Conservation (phyloP, 1,284 basidiomycete species). For the Cryptococcus sp. region DNA sequence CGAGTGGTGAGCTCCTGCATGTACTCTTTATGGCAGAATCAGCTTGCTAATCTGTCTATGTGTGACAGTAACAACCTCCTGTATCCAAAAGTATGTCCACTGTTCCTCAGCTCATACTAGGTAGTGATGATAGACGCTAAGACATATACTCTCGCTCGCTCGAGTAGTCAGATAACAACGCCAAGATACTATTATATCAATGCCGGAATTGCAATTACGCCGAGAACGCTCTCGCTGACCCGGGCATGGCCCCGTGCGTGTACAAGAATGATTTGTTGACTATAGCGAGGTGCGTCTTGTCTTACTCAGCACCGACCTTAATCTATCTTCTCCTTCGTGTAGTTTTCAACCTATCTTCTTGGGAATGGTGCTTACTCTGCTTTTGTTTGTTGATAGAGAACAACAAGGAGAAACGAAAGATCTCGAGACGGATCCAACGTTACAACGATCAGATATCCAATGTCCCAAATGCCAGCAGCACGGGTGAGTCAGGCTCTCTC, state of each 20-base stretch:
- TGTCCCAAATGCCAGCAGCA: constrained; percentile 53
- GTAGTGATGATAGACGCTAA: too few relatives aligned
- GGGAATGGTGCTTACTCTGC: background rate
- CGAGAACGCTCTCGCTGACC: constrained; percentile 63
- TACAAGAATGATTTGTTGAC: constrained; percentile 93
- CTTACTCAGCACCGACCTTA: background rate
- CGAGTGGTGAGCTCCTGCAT: constrained; percentile 61
- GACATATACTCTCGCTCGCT: background rate
- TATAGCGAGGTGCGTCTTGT: constrained; percentile 75
- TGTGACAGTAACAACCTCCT: constrained; percentile 75
- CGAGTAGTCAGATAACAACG: constrained; percentile 74
- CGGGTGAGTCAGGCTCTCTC: constrained; percentile 37
- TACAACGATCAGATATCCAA: constrained; percentile 57
- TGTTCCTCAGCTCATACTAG: background rate
- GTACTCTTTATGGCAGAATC: background rate
- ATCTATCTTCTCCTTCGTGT: background rate
- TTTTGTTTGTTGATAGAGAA: constrained; percentile 62
- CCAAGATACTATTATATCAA: constrained; percentile 84
- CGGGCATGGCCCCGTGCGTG: constrained; percentile 75
- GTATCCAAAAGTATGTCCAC: constrained; percentile 64
- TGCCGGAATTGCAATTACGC: constrained; percentile 91
- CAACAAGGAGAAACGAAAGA: constrained; percentile 89
- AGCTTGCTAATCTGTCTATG: background rate
- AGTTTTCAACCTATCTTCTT: background rate
- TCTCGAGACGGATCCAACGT: constrained; percentile 84